Percentiles rank a stretch among this genome's conserved stretches.
These are phyloP conservation scores for Apiospora kogelbergensis DNA, from an alignment of 2,329 filamentous ascomycete genomes.

Conservation along the genomic window DNA sequence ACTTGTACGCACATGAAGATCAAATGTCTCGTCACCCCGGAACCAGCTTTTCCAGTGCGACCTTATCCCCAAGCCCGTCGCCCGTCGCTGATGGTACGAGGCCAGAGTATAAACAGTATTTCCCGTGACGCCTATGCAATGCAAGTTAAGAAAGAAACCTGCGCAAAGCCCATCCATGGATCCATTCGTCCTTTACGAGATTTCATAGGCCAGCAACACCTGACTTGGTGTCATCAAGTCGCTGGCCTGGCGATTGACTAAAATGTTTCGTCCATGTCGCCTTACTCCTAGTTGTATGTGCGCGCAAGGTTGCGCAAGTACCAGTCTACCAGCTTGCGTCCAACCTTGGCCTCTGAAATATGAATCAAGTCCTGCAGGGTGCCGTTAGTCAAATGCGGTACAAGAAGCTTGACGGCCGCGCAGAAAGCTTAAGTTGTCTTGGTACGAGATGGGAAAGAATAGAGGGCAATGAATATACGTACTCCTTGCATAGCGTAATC, in stretches of 20 bases:
- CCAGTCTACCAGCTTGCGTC: conserved; percentile 96
- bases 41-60: conserved; percentile 16
- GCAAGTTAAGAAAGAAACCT: conserved; percentile 35
- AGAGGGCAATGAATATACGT: conserved; percentile 42
- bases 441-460: conserved; percentile 12
- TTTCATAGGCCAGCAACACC: not conserved
- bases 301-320: conserved; percentile 95
- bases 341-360: conserved; percentile 98
- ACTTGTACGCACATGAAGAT: conserved; percentile 6
- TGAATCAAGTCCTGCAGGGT: conserved; percentile 81
- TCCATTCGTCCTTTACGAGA: conserved; percentile 6
- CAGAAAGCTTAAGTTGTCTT: conserved; percentile 16
- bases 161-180: conserved; percentile 17
- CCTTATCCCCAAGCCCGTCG: conserved; percentile 21
- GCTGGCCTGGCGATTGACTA: conserved; percentile 6
- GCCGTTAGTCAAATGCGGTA: conserved; percentile 25
- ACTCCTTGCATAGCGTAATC: conserved; percentile 96
- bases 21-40: conserved; percentile 12
- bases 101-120: conserved; percentile 13
- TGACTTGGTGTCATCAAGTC: not conserved
- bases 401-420: conserved; percentile 25
- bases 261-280: not conserved
- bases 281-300: conserved; percentile 68
- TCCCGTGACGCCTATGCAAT: conserved; percentile 40
- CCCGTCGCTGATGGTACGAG: conserved; percentile 20